A percentile compares a stretch with the other conserved stretches of the same genome.
Conservation (phyloP, 2,329 filamentous ascomycete species). For the Phyllosticta paracitricarpa region DNA sequence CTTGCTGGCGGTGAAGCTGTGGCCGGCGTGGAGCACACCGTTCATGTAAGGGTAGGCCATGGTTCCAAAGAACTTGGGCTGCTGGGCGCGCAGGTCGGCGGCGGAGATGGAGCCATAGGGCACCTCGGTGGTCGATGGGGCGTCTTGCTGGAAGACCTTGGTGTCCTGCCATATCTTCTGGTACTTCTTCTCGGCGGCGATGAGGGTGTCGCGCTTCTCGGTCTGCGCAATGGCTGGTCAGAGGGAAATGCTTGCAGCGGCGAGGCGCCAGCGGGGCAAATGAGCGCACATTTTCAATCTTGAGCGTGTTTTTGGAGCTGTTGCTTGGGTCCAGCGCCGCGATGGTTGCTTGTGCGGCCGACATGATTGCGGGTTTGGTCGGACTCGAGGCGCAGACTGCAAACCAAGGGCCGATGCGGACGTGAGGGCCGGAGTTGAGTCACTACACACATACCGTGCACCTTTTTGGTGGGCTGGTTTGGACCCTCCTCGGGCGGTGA, state of each 20-base stretch:
- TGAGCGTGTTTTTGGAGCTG: conserved; percentile 50
- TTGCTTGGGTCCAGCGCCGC: conserved; percentile 46
- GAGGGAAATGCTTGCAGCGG: conserved; percentile 7
- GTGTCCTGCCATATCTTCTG: conserved; percentile 73
- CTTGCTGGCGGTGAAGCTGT: conserved; percentile 86
- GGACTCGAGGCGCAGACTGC: conserved; percentile 17
- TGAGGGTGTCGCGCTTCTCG: conserved; percentile 75
- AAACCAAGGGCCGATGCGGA: conserved; percentile 15
- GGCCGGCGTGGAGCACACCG: conserved; percentile 65
- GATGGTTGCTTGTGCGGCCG: conserved; percentile 42
- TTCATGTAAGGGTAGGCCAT: conserved; percentile 53
- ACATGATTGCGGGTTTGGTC: conserved; percentile 20
- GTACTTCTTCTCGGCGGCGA: conserved; percentile 83
- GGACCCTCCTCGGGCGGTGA: conserved; percentile 4
- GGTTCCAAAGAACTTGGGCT: conserved; percentile 85
- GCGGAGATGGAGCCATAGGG: conserved; percentile 64
- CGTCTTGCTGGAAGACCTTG: conserved; percentile 74
- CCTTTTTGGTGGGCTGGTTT: conserved; percentile 3
- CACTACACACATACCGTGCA: neutral
- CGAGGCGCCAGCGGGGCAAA: neutral
- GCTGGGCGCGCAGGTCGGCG: conserved; percentile 64
- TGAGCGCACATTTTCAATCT: conserved; percentile 49
- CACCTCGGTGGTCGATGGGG: conserved; percentile 68
- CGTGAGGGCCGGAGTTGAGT: conserved; percentile 7
- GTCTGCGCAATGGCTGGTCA: conserved; percentile 43